These are phyloP conservation scores for Psilocybe cyanescens DNA, from an alignment of 768 basidiomycete species.

Conservation along the genomic window DNA sequence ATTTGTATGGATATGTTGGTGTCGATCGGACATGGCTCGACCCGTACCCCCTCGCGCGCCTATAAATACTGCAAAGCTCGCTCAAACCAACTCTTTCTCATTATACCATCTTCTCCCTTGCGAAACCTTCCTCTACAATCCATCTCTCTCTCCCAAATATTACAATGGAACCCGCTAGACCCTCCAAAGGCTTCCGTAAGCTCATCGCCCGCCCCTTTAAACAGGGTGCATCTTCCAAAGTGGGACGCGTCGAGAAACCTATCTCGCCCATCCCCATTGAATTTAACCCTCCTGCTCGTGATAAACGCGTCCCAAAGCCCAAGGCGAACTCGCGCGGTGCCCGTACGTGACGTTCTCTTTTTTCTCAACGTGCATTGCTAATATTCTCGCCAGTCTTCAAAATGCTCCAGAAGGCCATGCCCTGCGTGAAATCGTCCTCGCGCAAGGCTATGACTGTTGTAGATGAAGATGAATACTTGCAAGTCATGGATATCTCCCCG, in stretches of 20 bases:
- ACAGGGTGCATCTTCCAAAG: neutral
- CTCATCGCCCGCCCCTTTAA: neutral
- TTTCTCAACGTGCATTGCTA: neutral
- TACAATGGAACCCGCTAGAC: neutral
- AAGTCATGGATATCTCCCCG: neutral
- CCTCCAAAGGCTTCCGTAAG: neutral
- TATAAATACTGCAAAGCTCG: neutral
- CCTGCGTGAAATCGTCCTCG: neutral
- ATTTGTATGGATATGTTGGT: neutral
- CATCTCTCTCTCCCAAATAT: neutral
- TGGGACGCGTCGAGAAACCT: neutral
- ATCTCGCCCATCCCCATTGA: neutral
- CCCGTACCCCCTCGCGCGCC: neutral
- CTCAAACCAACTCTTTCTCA: neutral
- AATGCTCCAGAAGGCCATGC: neutral
- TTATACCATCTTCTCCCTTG: neutral
- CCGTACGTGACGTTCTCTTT: neutral
- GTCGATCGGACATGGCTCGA: neutral
- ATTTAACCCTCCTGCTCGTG: neutral
- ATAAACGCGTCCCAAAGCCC: neutral
- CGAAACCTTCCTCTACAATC: neutral
- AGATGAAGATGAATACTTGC: neutral
- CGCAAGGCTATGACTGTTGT: neutral
- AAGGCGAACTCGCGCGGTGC: neutral
- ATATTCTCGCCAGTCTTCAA: neutral